Conservation (phyloP, 2,329 filamentous ascomycete genomes). For the Trichoderma sp. region DNA sequence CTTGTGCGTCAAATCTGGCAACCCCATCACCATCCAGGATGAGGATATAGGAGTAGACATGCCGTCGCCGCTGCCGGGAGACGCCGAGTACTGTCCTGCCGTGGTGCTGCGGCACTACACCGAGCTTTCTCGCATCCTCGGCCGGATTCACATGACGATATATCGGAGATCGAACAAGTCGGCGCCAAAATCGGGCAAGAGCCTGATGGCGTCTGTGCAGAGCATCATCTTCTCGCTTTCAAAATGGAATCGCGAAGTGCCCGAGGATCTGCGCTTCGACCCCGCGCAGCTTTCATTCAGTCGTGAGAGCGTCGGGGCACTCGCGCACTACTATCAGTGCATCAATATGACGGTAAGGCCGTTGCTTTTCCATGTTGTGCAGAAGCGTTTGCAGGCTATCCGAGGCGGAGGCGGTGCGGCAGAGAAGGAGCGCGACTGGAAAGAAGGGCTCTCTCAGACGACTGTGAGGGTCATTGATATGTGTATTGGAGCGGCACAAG, state of each 20-base stretch:
- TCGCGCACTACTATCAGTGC: conserved; percentile 59
- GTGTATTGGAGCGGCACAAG: conserved; percentile 52
- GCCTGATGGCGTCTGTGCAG: conserved; percentile 52
- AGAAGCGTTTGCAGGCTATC: conserved; percentile 45
- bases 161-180: conserved; percentile 46
- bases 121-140: conserved; percentile 53
- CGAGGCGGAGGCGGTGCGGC: conserved; percentile 22
- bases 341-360: conserved; percentile 59
- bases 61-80: conserved; percentile 39
- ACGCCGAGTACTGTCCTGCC: conserved; percentile 47
- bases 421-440: conserved; percentile 38
- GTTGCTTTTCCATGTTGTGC: conserved; percentile 55
- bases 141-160: conserved; percentile 49
- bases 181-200: conserved; percentile 46
- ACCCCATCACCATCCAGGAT: conserved; percentile 56
- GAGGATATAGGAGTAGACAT: conserved; percentile 49
- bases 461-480: conserved; percentile 55
- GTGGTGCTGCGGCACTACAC: conserved; percentile 55
- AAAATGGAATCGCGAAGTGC: conserved; percentile 52
- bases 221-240: conserved; percentile 52
- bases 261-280: conserved; percentile 50
- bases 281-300: conserved; percentile 48
- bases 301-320: conserved; percentile 54
- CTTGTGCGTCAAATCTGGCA: conserved; percentile 55
- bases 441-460: conserved; percentile 48